Evolutionary conservation across 2,329 filamentous ascomycete genomes (phyloP).

Genomic region (Arthrocladium fulminans): DNA sequence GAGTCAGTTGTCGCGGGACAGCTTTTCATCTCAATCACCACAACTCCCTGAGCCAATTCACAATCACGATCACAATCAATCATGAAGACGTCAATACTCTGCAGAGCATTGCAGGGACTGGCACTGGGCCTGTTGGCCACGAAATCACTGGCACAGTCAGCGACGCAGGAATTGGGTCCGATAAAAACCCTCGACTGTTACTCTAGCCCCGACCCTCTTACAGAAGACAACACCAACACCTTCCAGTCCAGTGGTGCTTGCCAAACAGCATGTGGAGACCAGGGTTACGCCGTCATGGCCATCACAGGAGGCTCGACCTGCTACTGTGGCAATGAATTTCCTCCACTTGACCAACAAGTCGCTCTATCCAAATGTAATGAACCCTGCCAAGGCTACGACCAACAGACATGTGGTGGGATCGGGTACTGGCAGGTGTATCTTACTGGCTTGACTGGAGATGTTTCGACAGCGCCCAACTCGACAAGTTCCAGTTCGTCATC

Average conservation of each 20-base stretch:
- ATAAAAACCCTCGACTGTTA: slow-evolving; percentile 33
- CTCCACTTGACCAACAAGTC: slow-evolving; percentile 47
- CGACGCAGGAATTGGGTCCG: slow-evolving; percentile 4
- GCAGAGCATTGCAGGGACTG: slow-evolving; percentile 12
- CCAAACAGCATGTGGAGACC: slow-evolving; percentile 41
- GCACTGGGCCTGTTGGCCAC: slow-evolving; percentile 11
- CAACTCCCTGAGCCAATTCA: neutral
- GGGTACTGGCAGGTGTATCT: slow-evolving; percentile 44
- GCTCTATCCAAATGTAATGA: slow-evolving; percentile 54
- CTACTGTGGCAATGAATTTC: slow-evolving; percentile 64
- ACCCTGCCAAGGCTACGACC: slow-evolving; percentile 54
- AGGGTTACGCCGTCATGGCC: slow-evolving; percentile 51
- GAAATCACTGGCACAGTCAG: slow-evolving; percentile 15
- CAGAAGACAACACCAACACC: slow-evolving; percentile 39
- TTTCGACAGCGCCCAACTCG: slow-evolving; percentile 23
- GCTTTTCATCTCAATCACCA: neutral
- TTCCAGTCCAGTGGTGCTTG: slow-evolving; percentile 51
- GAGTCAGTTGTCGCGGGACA: neutral
- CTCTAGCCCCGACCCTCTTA: slow-evolving; percentile 41
- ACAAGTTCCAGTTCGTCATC: slow-evolving; percentile 35
- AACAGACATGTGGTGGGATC: slow-evolving; percentile 59
- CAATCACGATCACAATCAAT: slow-evolving; percentile 4
- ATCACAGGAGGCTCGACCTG: slow-evolving; percentile 55
- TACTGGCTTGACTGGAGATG: slow-evolving; percentile 38
- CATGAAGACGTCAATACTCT: slow-evolving; percentile 17